A percentile compares a stretch with the other conserved stretches of the same genome.
Conservation (phyloP, 108 stramenopile genomes). For the Aurantiochytrium sp. region DNA sequence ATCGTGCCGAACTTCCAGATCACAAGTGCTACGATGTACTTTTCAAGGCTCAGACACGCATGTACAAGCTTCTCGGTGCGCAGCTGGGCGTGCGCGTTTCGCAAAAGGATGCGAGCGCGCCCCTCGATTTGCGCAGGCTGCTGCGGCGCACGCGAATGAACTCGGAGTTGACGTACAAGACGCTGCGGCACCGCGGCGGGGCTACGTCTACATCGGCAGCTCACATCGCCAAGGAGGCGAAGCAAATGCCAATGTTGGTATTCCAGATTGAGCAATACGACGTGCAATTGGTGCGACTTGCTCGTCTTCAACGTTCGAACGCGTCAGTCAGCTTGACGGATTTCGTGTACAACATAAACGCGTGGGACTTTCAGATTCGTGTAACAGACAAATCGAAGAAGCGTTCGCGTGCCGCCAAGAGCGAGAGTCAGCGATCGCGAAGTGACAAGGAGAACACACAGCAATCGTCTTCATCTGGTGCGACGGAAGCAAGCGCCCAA, state of each 20-base stretch:
- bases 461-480: too few species aligned
- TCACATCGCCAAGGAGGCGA: not conserved
- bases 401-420: not conserved
- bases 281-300: not conserved
- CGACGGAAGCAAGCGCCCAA: not conserved
- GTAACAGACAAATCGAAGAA: not conserved
- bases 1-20: not conserved
- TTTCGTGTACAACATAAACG: not conserved
- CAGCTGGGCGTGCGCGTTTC: not conserved
- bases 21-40: not conserved
- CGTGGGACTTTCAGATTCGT: not conserved
- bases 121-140: not conserved
- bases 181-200: not conserved
- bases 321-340: not conserved
- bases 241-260: not conserved
- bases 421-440: not conserved
- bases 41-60: not conserved
- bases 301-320: not conserved
- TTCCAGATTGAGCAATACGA: conserved; percentile 1
- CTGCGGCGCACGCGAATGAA: not conserved
- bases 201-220: not conserved
- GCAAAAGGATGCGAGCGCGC: not conserved
- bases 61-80: not conserved
- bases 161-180: not conserved
- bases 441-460: not conserved